phyloP scores from a whole-genome alignment of 345 rosid genomes.

The Euclidium syriacum region DNA sequence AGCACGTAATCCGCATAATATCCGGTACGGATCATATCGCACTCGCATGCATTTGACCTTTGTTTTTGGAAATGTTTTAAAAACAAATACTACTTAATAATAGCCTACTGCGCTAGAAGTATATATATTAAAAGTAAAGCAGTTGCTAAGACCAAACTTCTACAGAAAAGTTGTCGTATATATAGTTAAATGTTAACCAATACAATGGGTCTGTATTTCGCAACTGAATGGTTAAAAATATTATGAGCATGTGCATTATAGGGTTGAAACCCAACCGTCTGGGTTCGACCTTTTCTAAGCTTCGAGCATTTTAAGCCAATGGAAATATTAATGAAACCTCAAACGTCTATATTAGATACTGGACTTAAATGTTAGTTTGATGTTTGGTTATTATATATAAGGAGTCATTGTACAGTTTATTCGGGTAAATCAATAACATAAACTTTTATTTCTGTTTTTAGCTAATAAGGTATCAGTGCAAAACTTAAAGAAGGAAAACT shows the following conservation, averaged over 20 bases:
- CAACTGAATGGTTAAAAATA: not conserved
- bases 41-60: conserved; percentile 28
- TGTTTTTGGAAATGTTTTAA: not conserved
- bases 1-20: conserved; percentile 27
- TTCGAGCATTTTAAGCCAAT: not conserved
- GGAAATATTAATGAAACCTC: not conserved
- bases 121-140: not conserved
- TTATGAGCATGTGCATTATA: not conserved
- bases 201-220: not conserved
- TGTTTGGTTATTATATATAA: too few relatives aligned
- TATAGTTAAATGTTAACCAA: not conserved
- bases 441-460: too few relatives aligned
- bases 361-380: too few relatives aligned
- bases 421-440: too few relatives aligned
- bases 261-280: not conserved
- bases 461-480: too few relatives aligned
- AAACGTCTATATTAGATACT: too few relatives aligned
- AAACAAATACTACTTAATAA: not conserved
- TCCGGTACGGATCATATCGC: conserved; percentile 29
- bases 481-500: too few relatives aligned
- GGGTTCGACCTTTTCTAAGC: not conserved
- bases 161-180: not conserved
- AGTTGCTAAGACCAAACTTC: not conserved
- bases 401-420: too few relatives aligned
- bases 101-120: not conserved